Base-by-base conservation (phyloP, 2,329 filamentous ascomycete species). In the Fusarium sp. region DNA sequence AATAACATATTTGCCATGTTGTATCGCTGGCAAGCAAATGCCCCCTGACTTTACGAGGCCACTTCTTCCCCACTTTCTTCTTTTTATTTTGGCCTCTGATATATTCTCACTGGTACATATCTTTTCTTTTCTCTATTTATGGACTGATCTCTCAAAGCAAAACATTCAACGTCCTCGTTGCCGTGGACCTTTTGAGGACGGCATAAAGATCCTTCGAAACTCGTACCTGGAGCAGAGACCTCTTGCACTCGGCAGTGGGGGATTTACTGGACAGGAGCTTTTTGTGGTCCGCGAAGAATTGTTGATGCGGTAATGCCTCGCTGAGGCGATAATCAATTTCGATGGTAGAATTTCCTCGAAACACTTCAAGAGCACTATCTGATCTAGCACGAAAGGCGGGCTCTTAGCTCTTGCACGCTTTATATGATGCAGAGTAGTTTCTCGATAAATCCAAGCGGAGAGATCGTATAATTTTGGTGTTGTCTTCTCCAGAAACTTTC, bases 181-280 rank as follows among this genome's bases (percentile, higher is more conserved):
- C 22, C 35, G 69, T 57, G 65, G 24, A n/a, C 13, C 12, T 33
- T 26, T 33, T 26, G 28, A 57, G 35, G 44, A n/a, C n/a, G 20
- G 36, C 31, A n/a, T n/a, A 35, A 39, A 66, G 38, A 26, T 35
- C 51, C 61, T 72, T 15, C 66, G 64, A 22, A 54, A 63, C 7
- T 73, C 57, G 67, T 75, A 69, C 48, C 24, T 60, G 15, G 52
- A 56, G 17, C 59, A 47, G 31, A 54, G 22, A 11, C 63, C 62
- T 11, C 59, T 69, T 48, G 73, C 63, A 15, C 85, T 93, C 35
- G 91, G 94, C 74, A 87, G 89, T 94, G 8, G 92, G 93, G 45
- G 93, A 95, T 78, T 95, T 81, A 92, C 91, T 7, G 92, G 93
- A 28, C 90, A 89, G 68, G 92, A 94, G 78, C 85, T 92, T 17